Percentiles rank a stretch among this genome's conserved stretches.
Conservation (phyloP, 352 stramenopile species). For the Phytophthora lateralis region DNA sequence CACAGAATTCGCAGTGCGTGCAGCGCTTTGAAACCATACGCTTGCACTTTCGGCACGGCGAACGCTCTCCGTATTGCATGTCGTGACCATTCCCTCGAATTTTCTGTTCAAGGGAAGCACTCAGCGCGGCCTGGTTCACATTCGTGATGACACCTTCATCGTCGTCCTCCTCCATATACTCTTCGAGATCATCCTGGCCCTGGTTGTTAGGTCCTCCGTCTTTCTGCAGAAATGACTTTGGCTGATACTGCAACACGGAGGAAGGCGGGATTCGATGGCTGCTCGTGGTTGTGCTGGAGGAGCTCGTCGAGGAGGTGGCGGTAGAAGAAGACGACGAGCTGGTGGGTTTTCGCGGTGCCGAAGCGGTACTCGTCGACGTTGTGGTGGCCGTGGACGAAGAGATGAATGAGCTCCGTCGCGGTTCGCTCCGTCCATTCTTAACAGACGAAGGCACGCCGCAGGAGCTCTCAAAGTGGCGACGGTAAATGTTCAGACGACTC, state of each 20-base stretch:
- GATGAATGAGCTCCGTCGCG: slow-evolving; percentile 32
- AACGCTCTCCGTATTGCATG: slow-evolving; percentile 78
- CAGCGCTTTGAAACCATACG: slow-evolving; percentile 84
- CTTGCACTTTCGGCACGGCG: slow-evolving; percentile 65
- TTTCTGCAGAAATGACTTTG: slow-evolving; percentile 72
- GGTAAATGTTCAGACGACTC: slow-evolving; percentile 79
- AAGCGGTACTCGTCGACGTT: slow-evolving; percentile 19
- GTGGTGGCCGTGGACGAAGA: slow-evolving; percentile 23
- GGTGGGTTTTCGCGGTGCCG: slow-evolving; percentile 20
- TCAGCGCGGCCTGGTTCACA: slow-evolving; percentile 68
- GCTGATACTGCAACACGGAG: slow-evolving; percentile 74
- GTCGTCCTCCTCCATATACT: slow-evolving; percentile 74
- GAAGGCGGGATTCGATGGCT: slow-evolving; percentile 26
- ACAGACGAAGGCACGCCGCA: slow-evolving; percentile 64
- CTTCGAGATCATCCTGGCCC: slow-evolving; percentile 59
- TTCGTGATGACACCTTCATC: slow-evolving; percentile 82
- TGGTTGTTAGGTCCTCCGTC: slow-evolving; percentile 39
- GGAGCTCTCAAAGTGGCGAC: slow-evolving; percentile 79
- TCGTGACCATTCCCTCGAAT: slow-evolving; percentile 68
- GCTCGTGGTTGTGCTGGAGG: slow-evolving; percentile 18
- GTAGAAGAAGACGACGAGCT: slow-evolving; percentile 12
- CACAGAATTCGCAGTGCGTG: slow-evolving; percentile 62
- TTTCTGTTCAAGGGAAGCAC: slow-evolving; percentile 74
- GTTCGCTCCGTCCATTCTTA: slow-evolving; percentile 39
- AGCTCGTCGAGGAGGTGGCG: slow-evolving; percentile 17